Evolutionary conservation across 2,329 filamentous ascomycete genomes (phyloP).

Genomic region (Acephala macrosclerotiorum): DNA sequence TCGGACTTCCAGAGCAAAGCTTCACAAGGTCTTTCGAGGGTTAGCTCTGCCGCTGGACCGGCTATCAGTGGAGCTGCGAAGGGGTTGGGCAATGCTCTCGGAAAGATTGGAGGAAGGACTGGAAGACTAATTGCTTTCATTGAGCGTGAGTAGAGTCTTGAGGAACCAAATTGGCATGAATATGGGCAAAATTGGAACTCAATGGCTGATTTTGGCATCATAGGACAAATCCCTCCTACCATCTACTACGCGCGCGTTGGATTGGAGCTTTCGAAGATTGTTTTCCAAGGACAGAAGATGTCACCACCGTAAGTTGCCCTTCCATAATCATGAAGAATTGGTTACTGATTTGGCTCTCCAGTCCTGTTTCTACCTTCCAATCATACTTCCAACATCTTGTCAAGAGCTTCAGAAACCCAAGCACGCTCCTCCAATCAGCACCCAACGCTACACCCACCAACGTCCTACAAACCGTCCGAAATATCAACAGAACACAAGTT

Average conservation of each 20-base stretch:
- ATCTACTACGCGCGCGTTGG: slow-evolving; percentile 93
- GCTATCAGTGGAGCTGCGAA: slow-evolving; percentile 77
- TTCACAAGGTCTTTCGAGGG: slow-evolving; percentile 81
- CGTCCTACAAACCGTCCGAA: slow-evolving; percentile 69
- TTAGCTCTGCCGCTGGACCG: slow-evolving; percentile 80
- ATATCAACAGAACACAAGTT: slow-evolving; percentile 74
- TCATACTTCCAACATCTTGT: slow-evolving; percentile 80
- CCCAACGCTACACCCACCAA: slow-evolving; percentile 54
- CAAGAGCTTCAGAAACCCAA: slow-evolving; percentile 75
- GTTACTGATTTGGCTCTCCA: slow-evolving; percentile 47
- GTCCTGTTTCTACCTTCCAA: slow-evolving; percentile 83
- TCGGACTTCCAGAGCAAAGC: slow-evolving; percentile 68
- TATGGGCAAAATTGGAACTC: slow-evolving; percentile 10
- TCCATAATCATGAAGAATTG: not conserved
- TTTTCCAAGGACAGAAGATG: slow-evolving; percentile 91
- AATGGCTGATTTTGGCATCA: slow-evolving; percentile 35
- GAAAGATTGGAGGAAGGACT: slow-evolving; percentile 83
- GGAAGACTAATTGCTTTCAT: slow-evolving; percentile 80
- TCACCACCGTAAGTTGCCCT: slow-evolving; percentile 81
- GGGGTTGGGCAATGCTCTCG: slow-evolving; percentile 69
- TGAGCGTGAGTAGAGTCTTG: slow-evolving; percentile 74
- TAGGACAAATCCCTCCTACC: slow-evolving; percentile 85
- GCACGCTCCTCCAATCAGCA: slow-evolving; percentile 55
- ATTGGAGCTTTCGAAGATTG: slow-evolving; percentile 85
- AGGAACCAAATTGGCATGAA: slow-evolving; percentile 8